phyloP scores from a whole-genome alignment of 2,329 filamentous ascomycete genomes.

The Neodidymelliopsis sp. region DNA sequence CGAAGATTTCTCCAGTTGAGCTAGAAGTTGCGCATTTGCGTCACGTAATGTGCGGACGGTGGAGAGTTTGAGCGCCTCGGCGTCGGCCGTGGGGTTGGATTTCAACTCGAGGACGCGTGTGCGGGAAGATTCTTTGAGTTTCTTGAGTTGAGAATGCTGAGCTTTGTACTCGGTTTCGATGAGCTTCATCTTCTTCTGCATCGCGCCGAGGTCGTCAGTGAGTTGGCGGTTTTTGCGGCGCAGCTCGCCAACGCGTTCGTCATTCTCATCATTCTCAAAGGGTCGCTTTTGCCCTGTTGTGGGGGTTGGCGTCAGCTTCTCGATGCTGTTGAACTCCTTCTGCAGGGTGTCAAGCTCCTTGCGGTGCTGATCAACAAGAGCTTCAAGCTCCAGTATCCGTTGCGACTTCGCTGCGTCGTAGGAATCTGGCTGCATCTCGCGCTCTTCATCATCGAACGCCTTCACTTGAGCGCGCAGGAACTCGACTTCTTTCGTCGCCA shows the following conservation, averaged over 20 bases:
- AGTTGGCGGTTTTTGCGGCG: slow-evolving; percentile 87
- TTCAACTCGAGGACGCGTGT: slow-evolving; percentile 86
- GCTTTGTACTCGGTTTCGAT: slow-evolving; percentile 79
- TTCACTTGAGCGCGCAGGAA: slow-evolving; percentile 92
- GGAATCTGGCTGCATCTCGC: slow-evolving; percentile 80
- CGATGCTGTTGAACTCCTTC: slow-evolving; percentile 73
- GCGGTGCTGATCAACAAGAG: slow-evolving; percentile 87
- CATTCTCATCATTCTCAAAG: slow-evolving; percentile 62
- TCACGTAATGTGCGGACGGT: slow-evolving; percentile 79
- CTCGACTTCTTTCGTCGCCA: slow-evolving; percentile 92
- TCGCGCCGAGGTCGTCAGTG: slow-evolving; percentile 75
- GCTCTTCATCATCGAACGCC: slow-evolving; percentile 84
- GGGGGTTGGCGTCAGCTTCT: slow-evolving; percentile 57
- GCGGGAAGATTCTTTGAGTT: slow-evolving; percentile 71
- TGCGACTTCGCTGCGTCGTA: slow-evolving; percentile 77
- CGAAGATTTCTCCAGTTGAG: slow-evolving; percentile 66
- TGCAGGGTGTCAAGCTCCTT: slow-evolving; percentile 78
- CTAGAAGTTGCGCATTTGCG: slow-evolving; percentile 84
- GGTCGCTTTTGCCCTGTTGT: slow-evolving; percentile 68
- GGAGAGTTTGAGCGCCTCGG: slow-evolving; percentile 81
- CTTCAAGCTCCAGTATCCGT: slow-evolving; percentile 82
- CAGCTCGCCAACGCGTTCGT: slow-evolving; percentile 80
- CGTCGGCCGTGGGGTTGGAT: slow-evolving; percentile 89
- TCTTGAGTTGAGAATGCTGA: slow-evolving; percentile 73
- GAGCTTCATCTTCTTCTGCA: slow-evolving; percentile 74